These are phyloP conservation scores for Areca catechu DNA, from an alignment of 176 grass and related monocot species.

Conservation along the genomic window DNA sequence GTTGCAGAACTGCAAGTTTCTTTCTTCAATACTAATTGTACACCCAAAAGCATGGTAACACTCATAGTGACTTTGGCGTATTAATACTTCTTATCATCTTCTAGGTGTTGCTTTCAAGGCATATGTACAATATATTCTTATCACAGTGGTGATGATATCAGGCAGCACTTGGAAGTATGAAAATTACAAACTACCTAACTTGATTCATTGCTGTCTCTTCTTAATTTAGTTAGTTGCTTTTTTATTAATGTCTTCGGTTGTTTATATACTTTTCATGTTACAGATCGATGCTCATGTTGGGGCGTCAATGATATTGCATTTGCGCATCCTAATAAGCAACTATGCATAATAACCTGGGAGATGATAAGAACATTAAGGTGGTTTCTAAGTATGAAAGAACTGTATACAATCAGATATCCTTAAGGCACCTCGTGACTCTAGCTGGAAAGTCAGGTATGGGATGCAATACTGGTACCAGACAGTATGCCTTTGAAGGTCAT, in stretches of 20 bases:
- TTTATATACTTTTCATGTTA: slow-evolving; percentile 14
- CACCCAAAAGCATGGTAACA: background rate
- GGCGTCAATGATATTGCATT: slow-evolving; percentile 99
- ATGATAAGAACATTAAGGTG: slow-evolving; percentile 96
- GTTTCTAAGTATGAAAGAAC: slow-evolving; percentile 10
- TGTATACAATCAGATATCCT: too few species aligned
- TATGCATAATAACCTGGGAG: slow-evolving; percentile 97
- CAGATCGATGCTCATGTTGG: slow-evolving; percentile 98
- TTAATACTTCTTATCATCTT: slow-evolving; percentile 9
- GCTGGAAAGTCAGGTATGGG: slow-evolving; percentile 73
- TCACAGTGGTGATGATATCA: slow-evolving; percentile 72
- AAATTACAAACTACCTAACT: background rate
- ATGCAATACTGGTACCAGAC: slow-evolving; percentile 65
- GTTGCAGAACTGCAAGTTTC: background rate
- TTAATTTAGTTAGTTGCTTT: slow-evolving; percentile 13
- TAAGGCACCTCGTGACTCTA: slow-evolving; percentile 15
- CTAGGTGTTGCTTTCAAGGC: slow-evolving; percentile 94
- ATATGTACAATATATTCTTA: slow-evolving; percentile 96
- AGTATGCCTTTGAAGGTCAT: slow-evolving; percentile 94
- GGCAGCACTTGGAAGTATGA: slow-evolving; percentile 88
- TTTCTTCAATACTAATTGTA: slow-evolving; percentile 9
- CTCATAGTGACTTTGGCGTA: background rate
- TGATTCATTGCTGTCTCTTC: slow-evolving; percentile 6
- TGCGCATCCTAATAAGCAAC: slow-evolving; percentile 92
- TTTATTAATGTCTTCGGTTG: slow-evolving; percentile 22